Evolutionary conservation across 140 eudicot species (phyloP).

Genomic region (Ambrosia hybrid): DNA sequence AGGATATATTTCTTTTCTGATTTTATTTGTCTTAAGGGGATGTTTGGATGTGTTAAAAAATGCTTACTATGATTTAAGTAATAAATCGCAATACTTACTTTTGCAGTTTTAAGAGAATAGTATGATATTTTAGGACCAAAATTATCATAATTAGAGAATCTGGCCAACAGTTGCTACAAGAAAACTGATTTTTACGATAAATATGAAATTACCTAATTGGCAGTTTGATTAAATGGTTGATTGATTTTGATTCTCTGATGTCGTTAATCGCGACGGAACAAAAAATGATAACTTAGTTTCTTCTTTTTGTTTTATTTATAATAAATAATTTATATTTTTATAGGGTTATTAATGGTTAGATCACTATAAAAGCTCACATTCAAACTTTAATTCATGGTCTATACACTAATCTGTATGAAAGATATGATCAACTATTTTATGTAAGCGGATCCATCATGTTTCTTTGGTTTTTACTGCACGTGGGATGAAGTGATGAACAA

Average conservation of each 20-base stretch:
- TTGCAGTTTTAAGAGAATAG: neutral
- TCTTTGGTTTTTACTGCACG: slow-evolving; percentile 1
- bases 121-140: neutral
- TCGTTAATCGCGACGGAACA: neutral
- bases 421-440: neutral
- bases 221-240: neutral
- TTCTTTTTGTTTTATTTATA: no score
- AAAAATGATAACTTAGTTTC: no score
- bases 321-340: no score
- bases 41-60: neutral
- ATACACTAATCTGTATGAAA: slow-evolving; percentile 5
- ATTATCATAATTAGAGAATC: neutral
- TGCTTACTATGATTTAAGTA: neutral
- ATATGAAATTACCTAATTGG: neutral
- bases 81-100: neutral
- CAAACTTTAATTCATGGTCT: slow-evolving; percentile 1
- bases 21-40: neutral
- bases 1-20: neutral
- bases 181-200: neutral
- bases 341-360: no score
- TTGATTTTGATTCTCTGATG: neutral
- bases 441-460: neutral
- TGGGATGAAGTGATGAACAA: neutral
- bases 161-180: neutral
- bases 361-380: neutral